Base-by-base conservation (phyloP, 2,329 filamentous ascomycete species). In the Xylaria sp. region DNA sequence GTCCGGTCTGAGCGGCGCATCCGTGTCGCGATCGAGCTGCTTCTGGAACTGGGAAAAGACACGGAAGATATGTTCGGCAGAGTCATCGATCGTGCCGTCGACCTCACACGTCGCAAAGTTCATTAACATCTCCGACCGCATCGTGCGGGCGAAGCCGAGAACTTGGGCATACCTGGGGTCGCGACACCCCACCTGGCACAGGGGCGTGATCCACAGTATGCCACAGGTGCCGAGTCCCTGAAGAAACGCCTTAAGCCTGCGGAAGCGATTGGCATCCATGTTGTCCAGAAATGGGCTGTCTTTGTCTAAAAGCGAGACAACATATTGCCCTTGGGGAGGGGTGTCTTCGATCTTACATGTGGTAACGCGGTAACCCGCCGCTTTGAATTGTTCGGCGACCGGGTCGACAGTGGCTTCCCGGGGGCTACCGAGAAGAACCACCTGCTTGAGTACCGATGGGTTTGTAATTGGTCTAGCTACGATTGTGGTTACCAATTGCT, bases 121-220 rank as follows among this genome's bases (percentile, higher is more conserved):
- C 2, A 69, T 46, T 0, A 49, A 50, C 16, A 65, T 47, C 57
- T 73, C 71, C 4, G 54, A 59, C 16, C 70, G 69, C 7, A 72
- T 55, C 1, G 63, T 66, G 1, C 72, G 60, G 1, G 66, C 62
- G 0, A 63, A 29, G 1, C 72, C 72, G n/a, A 72, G 52, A 7
- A 63, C 48, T 13, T 65, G 61, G 0, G 67, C 67, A 18, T 65
- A 69, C 11, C 56, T 40, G 0, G 71, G 70, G 22, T 69, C 61
- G 4, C 20, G 9, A 42, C 68, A 71, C 1, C 49, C 22, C 1
- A 67, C 50, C 22, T 72, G 68, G 4, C 56, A 56, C 1, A 63
- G 57, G 1, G 62, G 61, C 1, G 70, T 73, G 7, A 73, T 43
- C 71, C 71, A 74, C 5, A 73, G 54, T 19, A 71, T 40, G 4